These are phyloP conservation scores for Tricladium varicosporioides DNA, from an alignment of 2,329 filamentous ascomycete species.

Conservation along the genomic window DNA sequence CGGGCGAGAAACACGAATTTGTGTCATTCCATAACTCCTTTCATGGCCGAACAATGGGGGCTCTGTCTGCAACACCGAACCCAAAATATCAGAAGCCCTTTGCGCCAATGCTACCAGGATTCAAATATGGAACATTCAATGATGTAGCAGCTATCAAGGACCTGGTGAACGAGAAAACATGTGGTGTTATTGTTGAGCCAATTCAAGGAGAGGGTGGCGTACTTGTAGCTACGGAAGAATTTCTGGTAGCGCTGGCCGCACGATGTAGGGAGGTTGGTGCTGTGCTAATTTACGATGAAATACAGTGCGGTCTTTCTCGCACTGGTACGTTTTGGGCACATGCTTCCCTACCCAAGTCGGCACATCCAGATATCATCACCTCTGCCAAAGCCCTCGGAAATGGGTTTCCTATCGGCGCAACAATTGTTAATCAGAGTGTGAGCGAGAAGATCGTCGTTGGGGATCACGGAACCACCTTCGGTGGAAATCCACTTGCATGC, in stretches of 20 bases:
- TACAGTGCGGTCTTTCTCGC: constrained; percentile 87
- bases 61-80: constrained; percentile 93
- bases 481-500: constrained; percentile 67
- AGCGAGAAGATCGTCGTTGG: constrained; percentile 63
- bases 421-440: constrained; percentile 59
- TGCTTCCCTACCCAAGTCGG: constrained; percentile 66
- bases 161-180: constrained; percentile 81
- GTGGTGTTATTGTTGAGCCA: constrained; percentile 92
- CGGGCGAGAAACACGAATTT: constrained; percentile 74
- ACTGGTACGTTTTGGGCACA: constrained; percentile 94
- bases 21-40: constrained; percentile 92
- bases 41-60: constrained; percentile 95
- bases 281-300: constrained; percentile 92
- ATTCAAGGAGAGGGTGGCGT: constrained; percentile 97
- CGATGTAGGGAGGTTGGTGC: constrained; percentile 86
- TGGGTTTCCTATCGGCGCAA: constrained; percentile 91
- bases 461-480: constrained; percentile 74
- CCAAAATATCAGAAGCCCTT: constrained; percentile 97
- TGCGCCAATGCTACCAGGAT: constrained; percentile 91
- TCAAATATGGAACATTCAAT: constrained; percentile 83
- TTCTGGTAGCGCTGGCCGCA: constrained; percentile 77
- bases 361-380: constrained; percentile 91
- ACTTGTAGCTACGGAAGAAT: constrained; percentile 77
- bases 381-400: constrained; percentile 96
- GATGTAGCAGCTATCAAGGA: constrained; percentile 69